These are phyloP conservation scores for Turritis glabra DNA, from an alignment of 345 rosid genomes.

Conservation along the genomic window DNA sequence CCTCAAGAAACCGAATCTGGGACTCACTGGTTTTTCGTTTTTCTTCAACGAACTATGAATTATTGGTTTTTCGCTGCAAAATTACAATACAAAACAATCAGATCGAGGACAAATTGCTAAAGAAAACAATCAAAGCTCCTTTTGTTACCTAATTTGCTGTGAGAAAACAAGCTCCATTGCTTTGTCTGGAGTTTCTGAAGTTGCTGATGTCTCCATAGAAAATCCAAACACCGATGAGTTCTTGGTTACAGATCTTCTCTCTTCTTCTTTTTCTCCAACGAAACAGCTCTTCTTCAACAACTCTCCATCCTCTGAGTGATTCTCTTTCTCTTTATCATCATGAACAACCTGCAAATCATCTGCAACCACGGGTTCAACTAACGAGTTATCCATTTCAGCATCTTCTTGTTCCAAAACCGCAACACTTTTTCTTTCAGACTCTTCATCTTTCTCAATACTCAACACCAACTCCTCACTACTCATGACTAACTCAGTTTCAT, in stretches of 20 bases:
- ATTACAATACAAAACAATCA: neutral
- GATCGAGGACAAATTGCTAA: neutral
- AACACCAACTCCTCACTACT: slow-evolving; percentile 11
- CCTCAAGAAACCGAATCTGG: slow-evolving; percentile 32
- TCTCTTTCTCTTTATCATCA: slow-evolving; percentile 3
- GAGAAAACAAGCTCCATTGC: slow-evolving; percentile 14
- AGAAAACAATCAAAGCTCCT: slow-evolving; percentile 8
- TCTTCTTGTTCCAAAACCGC: slow-evolving; percentile 25
- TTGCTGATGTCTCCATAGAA: slow-evolving; percentile 19
- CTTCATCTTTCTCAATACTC: slow-evolving; percentile 14
- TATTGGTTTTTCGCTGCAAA: slow-evolving; percentile 19
- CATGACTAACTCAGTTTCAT: neutral
- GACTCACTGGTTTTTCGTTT: neutral
- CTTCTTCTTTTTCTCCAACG: slow-evolving; percentile 13
- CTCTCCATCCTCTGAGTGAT: neutral
- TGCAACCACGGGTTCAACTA: neutral
- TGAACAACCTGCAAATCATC: slow-evolving; percentile 12
- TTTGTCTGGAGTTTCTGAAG: slow-evolving; percentile 15
- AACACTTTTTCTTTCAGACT: neutral
- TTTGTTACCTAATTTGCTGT: slow-evolving; percentile 29
- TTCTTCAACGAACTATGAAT: slow-evolving; percentile 13
- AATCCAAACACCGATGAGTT: slow-evolving; percentile 4
- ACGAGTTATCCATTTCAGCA: neutral
- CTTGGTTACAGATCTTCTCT: slow-evolving; percentile 6
- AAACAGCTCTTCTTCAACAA: slow-evolving; percentile 11